Conservation (phyloP, 108 stramenopile genomes). For the Skeletonema tropicum region DNA sequence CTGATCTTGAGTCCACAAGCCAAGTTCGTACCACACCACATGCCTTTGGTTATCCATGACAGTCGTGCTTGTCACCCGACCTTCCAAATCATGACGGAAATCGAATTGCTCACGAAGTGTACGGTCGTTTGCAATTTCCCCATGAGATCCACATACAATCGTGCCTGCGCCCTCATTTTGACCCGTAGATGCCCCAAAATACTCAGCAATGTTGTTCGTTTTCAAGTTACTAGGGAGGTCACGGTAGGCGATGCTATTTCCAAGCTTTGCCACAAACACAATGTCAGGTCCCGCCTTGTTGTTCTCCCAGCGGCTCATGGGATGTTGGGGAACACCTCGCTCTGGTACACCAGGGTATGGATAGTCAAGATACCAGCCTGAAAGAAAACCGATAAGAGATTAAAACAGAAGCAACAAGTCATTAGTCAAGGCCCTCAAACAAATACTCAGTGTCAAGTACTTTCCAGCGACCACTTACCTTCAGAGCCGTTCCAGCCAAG, state of each 20-base stretch:
- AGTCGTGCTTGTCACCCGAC: neutral
- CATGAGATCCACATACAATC: constrained; percentile 59
- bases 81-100: constrained; percentile 16
- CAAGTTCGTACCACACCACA: constrained; percentile 50
- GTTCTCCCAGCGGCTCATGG: constrained; percentile 48
- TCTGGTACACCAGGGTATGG: constrained; percentile 29
- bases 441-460: neutral
- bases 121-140: constrained; percentile 67
- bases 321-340: constrained; percentile 38
- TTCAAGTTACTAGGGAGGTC: constrained; percentile 31
- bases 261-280: constrained; percentile 35
- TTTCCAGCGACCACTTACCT: neutral
- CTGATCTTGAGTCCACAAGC: constrained; percentile 54
- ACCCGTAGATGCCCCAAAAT: constrained; percentile 19
- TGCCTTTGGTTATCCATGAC: constrained; percentile 33
- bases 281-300: constrained; percentile 21
- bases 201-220: constrained; percentile 21
- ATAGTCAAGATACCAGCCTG: constrained; percentile 48
- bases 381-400: neutral
- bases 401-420: neutral
- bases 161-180: constrained; percentile 14
- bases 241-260: constrained; percentile 19
- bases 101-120: constrained; percentile 32
- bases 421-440: neutral
- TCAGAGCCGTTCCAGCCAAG: constrained; percentile 22